Evolutionary conservation across 2,329 filamentous ascomycete species (phyloP), one percentile per base, ranked within the genome.

Genomic region (Sporothrix curviconia): DNA sequence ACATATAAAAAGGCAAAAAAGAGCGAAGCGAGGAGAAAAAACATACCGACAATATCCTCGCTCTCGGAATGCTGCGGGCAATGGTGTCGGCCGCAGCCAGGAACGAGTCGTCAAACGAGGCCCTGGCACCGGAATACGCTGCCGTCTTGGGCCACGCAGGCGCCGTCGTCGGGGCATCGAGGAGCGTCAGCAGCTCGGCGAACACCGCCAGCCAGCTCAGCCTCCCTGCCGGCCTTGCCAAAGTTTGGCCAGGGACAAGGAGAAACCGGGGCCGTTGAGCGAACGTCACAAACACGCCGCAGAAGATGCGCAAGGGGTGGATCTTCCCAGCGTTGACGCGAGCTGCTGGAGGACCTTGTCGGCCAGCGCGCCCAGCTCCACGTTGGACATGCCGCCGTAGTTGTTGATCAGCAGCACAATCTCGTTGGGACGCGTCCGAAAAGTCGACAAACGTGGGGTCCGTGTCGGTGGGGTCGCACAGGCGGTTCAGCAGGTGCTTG

Each of bases 181-280:
- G 76, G 60, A 88, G 80, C 17, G 74, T 72, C 60, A 86, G 77
- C 71, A 89, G 79, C 9, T 84, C 76, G 1, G 72, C 74, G 36
- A n/a, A 67, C 69, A 0, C 75, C 75, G 66, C 79, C 80, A 2
- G 69, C 61, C 64, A 73, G 76, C 11, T 22, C 49, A 1, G 55
- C 19, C 58, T 71, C 72, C 49, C 65, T 65, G 0, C 78, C 74
- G 0, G 76, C 74, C 0, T 73, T 75, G 0, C 77, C 76, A 37
- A 83, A 66, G 67, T n/a, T 85, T 87, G 65, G 87, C 71, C 50
- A 89, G 64, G 4, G 84, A 86, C 6, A 89, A 77, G 15, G 83
- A 86, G 66, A 89, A 89, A 0, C 85, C 86, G 0, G 85, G 79
- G 0, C 84, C 86, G 62, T 89, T 89, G 64, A 90, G 77, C 15